Evolutionary conservation across 139 green algal genomes (phyloP).

Genomic region (Mesostigma viride): DNA sequence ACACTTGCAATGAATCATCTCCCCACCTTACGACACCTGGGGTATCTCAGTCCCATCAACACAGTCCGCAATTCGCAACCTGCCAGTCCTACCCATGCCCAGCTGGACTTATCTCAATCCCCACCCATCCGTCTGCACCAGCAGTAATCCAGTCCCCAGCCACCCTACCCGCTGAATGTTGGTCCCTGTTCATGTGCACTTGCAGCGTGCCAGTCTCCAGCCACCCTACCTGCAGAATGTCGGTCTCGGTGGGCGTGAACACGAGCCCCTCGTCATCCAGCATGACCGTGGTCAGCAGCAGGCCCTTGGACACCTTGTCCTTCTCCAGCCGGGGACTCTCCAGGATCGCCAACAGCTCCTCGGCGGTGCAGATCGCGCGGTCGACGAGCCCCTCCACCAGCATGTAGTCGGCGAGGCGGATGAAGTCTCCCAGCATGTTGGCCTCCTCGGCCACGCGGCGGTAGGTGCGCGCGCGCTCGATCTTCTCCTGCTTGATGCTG

Average conservation of each 20-base stretch:
- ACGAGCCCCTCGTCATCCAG: constrained; percentile 20
- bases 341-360: constrained; percentile 13
- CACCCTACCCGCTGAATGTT: background rate
- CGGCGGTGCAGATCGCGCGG: constrained; percentile 11
- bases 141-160: too few species aligned
- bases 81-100: too few species aligned
- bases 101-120: too few species aligned
- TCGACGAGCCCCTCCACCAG: constrained; percentile 30
- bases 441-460: constrained; percentile 26
- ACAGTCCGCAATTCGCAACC: too few species aligned
- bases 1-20: too few species aligned
- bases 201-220: too few species aligned
- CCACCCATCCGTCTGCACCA: too few species aligned
- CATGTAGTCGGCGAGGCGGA: constrained; percentile 35
- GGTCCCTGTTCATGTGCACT: too few species aligned
- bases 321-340: background rate
- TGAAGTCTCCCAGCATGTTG: constrained; percentile 26
- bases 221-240: constrained; percentile 3
- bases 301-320: constrained; percentile 23
- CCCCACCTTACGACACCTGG: too few species aligned
- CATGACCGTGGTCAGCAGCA: constrained; percentile 23
- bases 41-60: too few species aligned
- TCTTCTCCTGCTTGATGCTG: constrained; percentile 31
- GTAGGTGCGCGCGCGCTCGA: constrained; percentile 27
- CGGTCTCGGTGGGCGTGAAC: constrained; percentile 17